Conservation (phyloP, 2,329 filamentous ascomycete genomes). For the Fusarium anthophilum region DNA sequence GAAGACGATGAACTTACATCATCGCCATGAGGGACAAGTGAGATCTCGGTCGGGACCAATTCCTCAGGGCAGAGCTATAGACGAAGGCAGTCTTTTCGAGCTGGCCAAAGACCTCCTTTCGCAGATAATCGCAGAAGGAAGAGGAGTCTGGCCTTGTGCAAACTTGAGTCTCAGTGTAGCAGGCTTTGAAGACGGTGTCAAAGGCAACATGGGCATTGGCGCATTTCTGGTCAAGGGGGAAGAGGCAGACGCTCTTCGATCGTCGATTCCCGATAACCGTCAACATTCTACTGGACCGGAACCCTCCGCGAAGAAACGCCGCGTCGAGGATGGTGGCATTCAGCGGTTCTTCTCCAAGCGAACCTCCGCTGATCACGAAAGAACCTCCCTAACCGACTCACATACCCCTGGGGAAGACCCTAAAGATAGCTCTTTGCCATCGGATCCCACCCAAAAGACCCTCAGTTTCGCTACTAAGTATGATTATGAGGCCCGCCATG, state of each 20-base stretch:
- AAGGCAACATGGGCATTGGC: constrained; percentile 86
- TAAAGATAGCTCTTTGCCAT: constrained; percentile 1
- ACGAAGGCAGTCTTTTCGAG: constrained; percentile 76
- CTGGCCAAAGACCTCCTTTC: constrained; percentile 79
- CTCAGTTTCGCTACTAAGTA: constrained; percentile 13
- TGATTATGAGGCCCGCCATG: constrained; percentile 27
- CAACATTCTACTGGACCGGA: constrained; percentile 33
- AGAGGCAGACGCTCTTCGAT: constrained; percentile 59
- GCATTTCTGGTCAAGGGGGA: constrained; percentile 84
- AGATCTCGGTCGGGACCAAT: constrained; percentile 81
- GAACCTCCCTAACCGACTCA: constrained; percentile 37
- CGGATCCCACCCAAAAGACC: constrained; percentile 5
- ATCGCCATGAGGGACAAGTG: constrained; percentile 77
- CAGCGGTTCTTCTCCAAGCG: constrained; percentile 65
- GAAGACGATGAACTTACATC: constrained; percentile 85
- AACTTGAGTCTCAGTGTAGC: constrained; percentile 88
- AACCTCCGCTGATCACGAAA: constrained; percentile 41
- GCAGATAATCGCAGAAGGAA: constrained; percentile 80
- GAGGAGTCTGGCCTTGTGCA: constrained; percentile 84
- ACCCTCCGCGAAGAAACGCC: constrained; percentile 44
- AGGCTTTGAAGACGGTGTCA: constrained; percentile 90
- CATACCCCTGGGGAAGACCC: not conserved
- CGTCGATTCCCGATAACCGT: constrained; percentile 33
- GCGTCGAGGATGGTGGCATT: constrained; percentile 60
- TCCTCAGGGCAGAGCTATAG: constrained; percentile 76